A percentile compares a stretch with the other conserved stretches of the same genome.
phyloP scores from a whole-genome alignment of 306 rosid genomes.

The Dryas octopetala region DNA sequence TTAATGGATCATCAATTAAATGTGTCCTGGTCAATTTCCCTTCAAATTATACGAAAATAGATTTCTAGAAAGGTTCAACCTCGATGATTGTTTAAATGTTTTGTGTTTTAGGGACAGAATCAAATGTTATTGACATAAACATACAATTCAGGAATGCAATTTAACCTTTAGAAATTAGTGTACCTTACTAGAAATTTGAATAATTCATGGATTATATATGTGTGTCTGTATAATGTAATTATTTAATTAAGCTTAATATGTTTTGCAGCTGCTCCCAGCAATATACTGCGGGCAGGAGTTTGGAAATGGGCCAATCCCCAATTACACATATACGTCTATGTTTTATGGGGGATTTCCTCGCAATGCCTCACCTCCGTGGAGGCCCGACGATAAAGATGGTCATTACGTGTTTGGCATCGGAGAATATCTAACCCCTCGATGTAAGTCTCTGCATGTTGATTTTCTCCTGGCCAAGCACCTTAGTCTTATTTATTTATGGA shows the following conservation, averaged over 20 bases:
- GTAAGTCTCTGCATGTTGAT: conserved; percentile 34
- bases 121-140: background rate
- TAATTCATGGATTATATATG: background rate
- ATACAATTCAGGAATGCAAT: background rate
- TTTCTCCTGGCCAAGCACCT: too few relatives aligned
- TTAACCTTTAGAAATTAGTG: background rate
- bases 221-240: background rate
- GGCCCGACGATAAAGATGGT: conserved; percentile 81
- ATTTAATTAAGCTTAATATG: background rate
- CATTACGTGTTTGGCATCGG: conserved; percentile 63
- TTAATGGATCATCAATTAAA: background rate
- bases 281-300: conserved; percentile 59
- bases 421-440: conserved; percentile 65
- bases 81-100: too few relatives aligned
- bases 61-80: background rate
- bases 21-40: background rate
- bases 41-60: background rate
- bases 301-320: conserved; percentile 50
- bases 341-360: conserved; percentile 55
- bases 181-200: background rate
- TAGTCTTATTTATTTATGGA: background rate
- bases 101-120: background rate
- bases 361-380: conserved; percentile 76
- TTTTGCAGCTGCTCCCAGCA: conserved; percentile 54
- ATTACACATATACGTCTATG: conserved; percentile 48